These are phyloP conservation scores for Aspergillus sp. DNA, from an alignment of 2,329 filamentous ascomycete genomes.

Conservation along the genomic window DNA sequence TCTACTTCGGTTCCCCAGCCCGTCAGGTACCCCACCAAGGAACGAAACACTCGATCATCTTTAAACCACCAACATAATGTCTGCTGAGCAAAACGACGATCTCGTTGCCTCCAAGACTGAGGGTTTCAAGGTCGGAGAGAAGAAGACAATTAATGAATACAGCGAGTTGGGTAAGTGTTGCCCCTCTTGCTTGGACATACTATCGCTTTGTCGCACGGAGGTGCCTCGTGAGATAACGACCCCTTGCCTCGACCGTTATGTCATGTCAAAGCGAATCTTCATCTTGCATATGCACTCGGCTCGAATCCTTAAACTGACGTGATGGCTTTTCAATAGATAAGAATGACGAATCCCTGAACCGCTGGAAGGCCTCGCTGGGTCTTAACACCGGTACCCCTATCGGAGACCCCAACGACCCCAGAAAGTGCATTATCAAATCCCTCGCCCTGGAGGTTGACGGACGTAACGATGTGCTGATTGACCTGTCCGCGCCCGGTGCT, in stretches of 20 bases:
- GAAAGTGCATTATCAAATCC: slow-evolving; percentile 88
- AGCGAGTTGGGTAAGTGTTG: slow-evolving; percentile 74
- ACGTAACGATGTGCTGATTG: slow-evolving; percentile 80
- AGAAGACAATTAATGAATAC: slow-evolving; percentile 96
- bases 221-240: too few species aligned
- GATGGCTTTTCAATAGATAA: slow-evolving; percentile 43
- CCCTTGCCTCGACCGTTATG: too few species aligned
- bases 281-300: not conserved
- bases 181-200: not conserved
- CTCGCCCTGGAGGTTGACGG: slow-evolving; percentile 83
- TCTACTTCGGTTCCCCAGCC: slow-evolving; percentile 1
- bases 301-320: not conserved
- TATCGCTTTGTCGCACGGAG: too few species aligned
- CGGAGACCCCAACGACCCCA: slow-evolving; percentile 73
- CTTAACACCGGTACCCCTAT: slow-evolving; percentile 67
- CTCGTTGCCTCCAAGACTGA: slow-evolving; percentile 81
- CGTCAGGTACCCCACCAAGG: not conserved
- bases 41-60: not conserved
- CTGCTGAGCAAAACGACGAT: slow-evolving; percentile 71
- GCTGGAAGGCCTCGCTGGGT: slow-evolving; percentile 96
- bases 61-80: slow-evolving; percentile 48
- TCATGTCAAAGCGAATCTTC: too few species aligned
- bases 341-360: slow-evolving; percentile 88
- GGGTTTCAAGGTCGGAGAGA: slow-evolving; percentile 97
- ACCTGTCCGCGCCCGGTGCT: slow-evolving; percentile 70